Evolutionary conservation across 2,329 filamentous ascomycete species (phyloP), one percentile per base, ranked within the genome.

Genomic region (Pseudogymnoascus sp.): DNA sequence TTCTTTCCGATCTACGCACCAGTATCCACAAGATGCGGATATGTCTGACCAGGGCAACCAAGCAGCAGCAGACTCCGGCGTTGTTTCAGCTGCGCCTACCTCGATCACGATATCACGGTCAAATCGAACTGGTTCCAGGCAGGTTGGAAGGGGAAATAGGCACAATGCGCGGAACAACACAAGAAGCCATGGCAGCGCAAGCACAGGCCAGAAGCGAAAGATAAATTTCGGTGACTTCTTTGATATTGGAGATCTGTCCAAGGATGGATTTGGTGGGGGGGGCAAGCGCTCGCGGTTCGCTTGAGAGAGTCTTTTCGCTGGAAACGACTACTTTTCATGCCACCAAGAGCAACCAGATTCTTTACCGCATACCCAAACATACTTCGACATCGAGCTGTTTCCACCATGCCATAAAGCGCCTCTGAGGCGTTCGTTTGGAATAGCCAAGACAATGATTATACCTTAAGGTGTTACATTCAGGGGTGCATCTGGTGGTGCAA

Each of bases 161-260:
- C 24, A 64, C 29, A 64, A 47, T 39, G 57, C 67, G 6, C 68
- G 69, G 62, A 61, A 35, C 21, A 61, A 21, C 41, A n/a, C 17
- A 24, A 58, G 44, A n/a, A 36, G 33, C 2, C 31, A 58, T 15
- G 41, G 13, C 24, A 60, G 64, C 31, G 39, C 64, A 21, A 65
- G 39, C 6, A 63, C 67, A 3, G 89, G 89, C 1, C 81, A 84
- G 67, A 93, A 93, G 73, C 81, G 89, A 41, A 83, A 88, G 68
- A 81, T 90, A 67, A 87, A 89, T 67, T 82, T 89, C 68, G 83
- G 84, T 24, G 89, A 92, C 69, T 85, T 91, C 60, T 92, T 92
- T 70, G 88, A 90, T 69, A 76, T 89, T 6, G 83, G 84, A 60
- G 84, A 83, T 65, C 72, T 88, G 59, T 82, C 82, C 44, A 87